Conservation (phyloP, 805 yeast species). For the Yamadazyma insecticola region DNA sequence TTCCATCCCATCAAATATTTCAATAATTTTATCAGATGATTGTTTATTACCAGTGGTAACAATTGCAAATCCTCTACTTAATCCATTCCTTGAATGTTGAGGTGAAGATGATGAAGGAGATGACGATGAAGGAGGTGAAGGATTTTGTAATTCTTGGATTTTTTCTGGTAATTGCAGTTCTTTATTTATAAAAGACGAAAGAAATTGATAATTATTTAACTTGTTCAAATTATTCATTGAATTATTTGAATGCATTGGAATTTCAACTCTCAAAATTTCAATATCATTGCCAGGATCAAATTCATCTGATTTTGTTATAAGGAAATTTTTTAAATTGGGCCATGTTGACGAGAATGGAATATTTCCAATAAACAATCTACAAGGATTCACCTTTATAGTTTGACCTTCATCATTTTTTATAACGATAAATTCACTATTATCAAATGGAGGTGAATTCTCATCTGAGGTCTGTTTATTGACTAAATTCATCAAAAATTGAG, state of each 20-base stretch:
- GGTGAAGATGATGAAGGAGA: neutral
- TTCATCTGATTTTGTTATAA: constrained; percentile 19
- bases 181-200: constrained; percentile 4
- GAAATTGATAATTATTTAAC: constrained; percentile 7
- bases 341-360: constrained; percentile 46
- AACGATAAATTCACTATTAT: constrained; percentile 11
- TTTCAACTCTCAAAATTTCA: constrained; percentile 32
- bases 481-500: constrained; percentile 24
- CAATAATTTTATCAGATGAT: constrained; percentile 47
- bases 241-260: constrained; percentile 33
- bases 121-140: neutral
- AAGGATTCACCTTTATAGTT: constrained; percentile 34
- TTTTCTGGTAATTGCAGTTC: neutral
- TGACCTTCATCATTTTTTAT: constrained; percentile 21
- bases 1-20: constrained; percentile 43
- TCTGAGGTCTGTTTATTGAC: constrained; percentile 9
- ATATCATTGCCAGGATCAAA: constrained; percentile 22
- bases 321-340: constrained; percentile 26
- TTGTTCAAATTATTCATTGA: constrained; percentile 2
- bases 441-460: constrained; percentile 1
- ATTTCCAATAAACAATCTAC: constrained; percentile 51
- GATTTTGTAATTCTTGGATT: constrained; percentile 1
- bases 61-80: constrained; percentile 66
- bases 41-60: constrained; percentile 45
- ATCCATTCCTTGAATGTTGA: constrained; percentile 10